phyloP scores from a whole-genome alignment of 768 basidiomycete species.

The Trametes elegans region DNA sequence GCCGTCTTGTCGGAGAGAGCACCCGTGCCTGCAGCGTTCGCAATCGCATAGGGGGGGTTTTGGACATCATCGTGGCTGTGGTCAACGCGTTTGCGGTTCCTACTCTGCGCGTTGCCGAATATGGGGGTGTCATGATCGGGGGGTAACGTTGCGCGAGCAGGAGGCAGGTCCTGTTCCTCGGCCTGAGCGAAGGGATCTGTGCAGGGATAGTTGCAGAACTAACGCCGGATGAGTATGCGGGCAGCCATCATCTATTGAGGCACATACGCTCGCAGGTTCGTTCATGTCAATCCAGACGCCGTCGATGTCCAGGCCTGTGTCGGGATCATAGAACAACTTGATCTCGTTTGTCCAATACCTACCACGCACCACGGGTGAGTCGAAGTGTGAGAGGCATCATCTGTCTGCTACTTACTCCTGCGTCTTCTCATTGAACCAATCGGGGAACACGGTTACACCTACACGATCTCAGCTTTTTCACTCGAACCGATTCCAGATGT shows the following conservation, averaged over 20 bases:
- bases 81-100: slow-evolving; percentile 31
- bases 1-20: slow-evolving; percentile 54
- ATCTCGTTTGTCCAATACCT: slow-evolving; percentile 69
- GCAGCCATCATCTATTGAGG: not conserved
- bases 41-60: slow-evolving; percentile 56
- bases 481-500: too few relatives aligned
- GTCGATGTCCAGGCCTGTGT: slow-evolving; percentile 60
- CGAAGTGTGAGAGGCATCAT: not conserved
- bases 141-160: slow-evolving; percentile 44
- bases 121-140: slow-evolving; percentile 56
- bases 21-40: slow-evolving; percentile 48
- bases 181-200: slow-evolving; percentile 60
- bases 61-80: slow-evolving; percentile 38
- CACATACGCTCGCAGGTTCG: slow-evolving; percentile 61
- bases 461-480: not conserved
- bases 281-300: slow-evolving; percentile 80
- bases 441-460: slow-evolving; percentile 60
- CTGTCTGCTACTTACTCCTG: slow-evolving; percentile 39
- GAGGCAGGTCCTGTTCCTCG: slow-evolving; percentile 49
- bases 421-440: slow-evolving; percentile 60
- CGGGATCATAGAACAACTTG: slow-evolving; percentile 49
- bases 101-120: slow-evolving; percentile 36
- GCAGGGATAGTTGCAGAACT: slow-evolving; percentile 68
- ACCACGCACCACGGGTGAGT: not conserved
- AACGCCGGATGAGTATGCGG: not conserved